Conservation (phyloP, 768 basidiomycete genomes). For the Paxillus rubicundulus region DNA sequence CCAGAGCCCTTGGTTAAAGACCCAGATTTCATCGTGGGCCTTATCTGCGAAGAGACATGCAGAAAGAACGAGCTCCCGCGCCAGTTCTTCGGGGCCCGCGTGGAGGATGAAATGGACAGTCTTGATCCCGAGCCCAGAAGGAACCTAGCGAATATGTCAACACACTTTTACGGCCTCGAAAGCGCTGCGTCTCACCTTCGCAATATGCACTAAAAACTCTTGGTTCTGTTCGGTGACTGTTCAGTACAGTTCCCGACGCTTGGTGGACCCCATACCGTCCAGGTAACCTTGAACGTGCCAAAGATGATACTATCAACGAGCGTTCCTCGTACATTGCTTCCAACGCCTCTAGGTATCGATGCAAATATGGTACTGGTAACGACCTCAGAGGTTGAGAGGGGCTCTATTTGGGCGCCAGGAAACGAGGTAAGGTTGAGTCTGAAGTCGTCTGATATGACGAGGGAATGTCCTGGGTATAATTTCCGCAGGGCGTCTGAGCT, state of each 20-base stretch:
- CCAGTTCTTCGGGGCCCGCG: constrained; percentile 52
- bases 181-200: constrained; percentile 39
- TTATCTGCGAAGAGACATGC: constrained; percentile 51
- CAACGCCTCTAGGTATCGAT: constrained; percentile 42
- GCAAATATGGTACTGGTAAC: constrained; percentile 49
- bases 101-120: constrained; percentile 55
- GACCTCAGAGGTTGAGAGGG: constrained; percentile 48
- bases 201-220: constrained; percentile 54
- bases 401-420: constrained; percentile 46
- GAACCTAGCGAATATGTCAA: constrained; percentile 29
- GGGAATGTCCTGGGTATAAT: constrained; percentile 59
- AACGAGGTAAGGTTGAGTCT: constrained; percentile 47
- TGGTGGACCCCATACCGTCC: constrained; percentile 47
- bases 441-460: constrained; percentile 51
- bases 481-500: constrained; percentile 50
- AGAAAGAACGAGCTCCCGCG: constrained; percentile 50
- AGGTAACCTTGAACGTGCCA: constrained; percentile 53
- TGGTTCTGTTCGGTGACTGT: constrained; percentile 37
- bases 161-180: background rate
- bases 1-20: constrained; percentile 74
- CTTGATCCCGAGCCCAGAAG: constrained; percentile 11
- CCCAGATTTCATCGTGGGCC: constrained; percentile 70
- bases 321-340: constrained; percentile 46
- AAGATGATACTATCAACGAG: constrained; percentile 50
- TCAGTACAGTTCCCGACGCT: constrained; percentile 3